Evolutionary conservation across 192 early-diverging fungal species (phyloP), one percentile per base, ranked within the genome.

Genomic region (Phlyctochytrium arcticum): DNA sequence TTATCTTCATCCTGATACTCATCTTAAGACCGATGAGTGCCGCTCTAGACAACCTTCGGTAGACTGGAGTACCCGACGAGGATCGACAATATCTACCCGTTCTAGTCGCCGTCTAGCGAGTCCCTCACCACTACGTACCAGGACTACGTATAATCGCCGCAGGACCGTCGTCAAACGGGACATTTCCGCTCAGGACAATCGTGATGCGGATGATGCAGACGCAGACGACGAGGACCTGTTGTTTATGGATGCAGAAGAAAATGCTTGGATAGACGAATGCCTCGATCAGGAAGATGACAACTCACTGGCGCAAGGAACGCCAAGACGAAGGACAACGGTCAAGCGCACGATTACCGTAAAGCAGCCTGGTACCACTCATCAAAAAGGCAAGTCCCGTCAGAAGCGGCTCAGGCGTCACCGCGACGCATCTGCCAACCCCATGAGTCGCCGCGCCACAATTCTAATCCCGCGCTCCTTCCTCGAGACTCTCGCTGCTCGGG

Each of bases 401-500:
- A 53, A 21, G 24, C 12, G 23, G 50, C 50, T 12, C 50, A 21
- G 29, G 12, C 2, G 50, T 24, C 50, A 39, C 4, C 27, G 44
- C 23, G 31, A 3, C 30, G 23, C 37, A 24, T 58, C 33, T 51
- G 9, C 50, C 23, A 24, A 19, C 23, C 24, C 37, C 5, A 47
- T 21, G 19, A 37, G 46, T 54, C 60, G 60, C 21, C 46, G 60
- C 12, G 29, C 60, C 0, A 62, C 60, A n/a, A 26, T 62, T 32
- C 9, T 50, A 15, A 26, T 27, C 19, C n/a, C 70, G 0, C 54
- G 70, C 6, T 57, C 54, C 8, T 71, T 73, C 48, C 65, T 58
- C 27, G 71, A 74, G 24, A 39, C 68, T 7, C 57, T 73, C 19
- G 71, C 69, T 29, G 19, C 61, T 8, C 67, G 72, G 4, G 57